Evolutionary conservation across 805 yeast species (phyloP).

Genomic region (Wickerhamomyces hampshirensis): DNA sequence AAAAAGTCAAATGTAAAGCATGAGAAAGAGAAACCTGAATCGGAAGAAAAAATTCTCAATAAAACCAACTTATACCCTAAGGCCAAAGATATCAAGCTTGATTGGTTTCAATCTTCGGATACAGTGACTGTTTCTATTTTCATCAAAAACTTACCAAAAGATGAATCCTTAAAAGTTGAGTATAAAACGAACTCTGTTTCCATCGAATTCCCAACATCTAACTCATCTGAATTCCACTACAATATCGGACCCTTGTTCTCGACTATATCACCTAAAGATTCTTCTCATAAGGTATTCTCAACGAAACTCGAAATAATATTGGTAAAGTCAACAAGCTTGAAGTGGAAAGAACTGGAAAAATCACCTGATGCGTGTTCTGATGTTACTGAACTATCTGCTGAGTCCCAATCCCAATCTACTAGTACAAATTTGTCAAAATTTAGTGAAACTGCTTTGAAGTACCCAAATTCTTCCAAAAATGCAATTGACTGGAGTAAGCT

Average conservation of each 20-base stretch:
- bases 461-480: conserved; percentile 63
- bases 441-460: conserved; percentile 17
- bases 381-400: background rate
- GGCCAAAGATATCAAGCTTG: conserved; percentile 39
- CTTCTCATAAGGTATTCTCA: conserved; percentile 48
- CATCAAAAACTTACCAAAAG: conserved; percentile 57
- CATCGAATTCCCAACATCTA: conserved; percentile 43
- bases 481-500: conserved; percentile 67
- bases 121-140: conserved; percentile 65
- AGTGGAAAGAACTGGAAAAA: conserved; percentile 51
- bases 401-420: no score
- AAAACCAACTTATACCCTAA: conserved; percentile 20
- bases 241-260: conserved; percentile 48
- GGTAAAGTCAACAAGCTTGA: conserved; percentile 36
- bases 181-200: conserved; percentile 33
- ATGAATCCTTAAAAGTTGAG: conserved; percentile 36
- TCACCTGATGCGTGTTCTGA: conserved; percentile 8
- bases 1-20: conserved; percentile 4
- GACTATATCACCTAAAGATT: conserved; percentile 41
- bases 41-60: conserved; percentile 20
- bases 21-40: conserved; percentile 18
- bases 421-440: no score
- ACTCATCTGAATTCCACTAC: conserved; percentile 54
- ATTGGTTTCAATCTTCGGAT: conserved; percentile 67
- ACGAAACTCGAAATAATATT: conserved; percentile 75